These are phyloP conservation scores for Podospora tetraspora DNA, from an alignment of 495 filamentous ascomycete species.

Conservation along the genomic window DNA sequence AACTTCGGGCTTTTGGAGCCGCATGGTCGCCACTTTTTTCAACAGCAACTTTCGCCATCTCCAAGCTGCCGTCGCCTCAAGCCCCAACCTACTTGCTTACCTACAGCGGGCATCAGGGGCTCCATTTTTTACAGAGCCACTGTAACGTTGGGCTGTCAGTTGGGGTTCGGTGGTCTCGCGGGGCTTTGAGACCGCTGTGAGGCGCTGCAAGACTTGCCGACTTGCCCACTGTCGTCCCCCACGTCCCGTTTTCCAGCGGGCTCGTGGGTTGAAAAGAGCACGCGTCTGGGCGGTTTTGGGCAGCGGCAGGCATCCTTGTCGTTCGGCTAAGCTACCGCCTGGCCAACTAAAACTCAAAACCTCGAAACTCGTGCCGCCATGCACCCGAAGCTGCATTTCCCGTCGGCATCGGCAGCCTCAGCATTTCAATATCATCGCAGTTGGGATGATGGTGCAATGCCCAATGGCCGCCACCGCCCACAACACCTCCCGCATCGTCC, in stretches of 20 bases:
- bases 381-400: constrained; percentile 11
- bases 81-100: background rate
- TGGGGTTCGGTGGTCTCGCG: background rate
- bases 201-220: background rate
- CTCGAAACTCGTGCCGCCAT: constrained; percentile 31
- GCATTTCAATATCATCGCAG: constrained; percentile 18
- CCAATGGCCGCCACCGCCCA: constrained; percentile 32
- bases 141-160: background rate
- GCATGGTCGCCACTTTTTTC: background rate
- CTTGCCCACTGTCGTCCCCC: background rate
- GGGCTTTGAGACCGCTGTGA: background rate
- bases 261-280: background rate
- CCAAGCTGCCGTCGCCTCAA: background rate
- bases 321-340: constrained; percentile 31
- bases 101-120: background rate
- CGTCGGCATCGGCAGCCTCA: constrained; percentile 22
- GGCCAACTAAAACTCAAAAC: constrained; percentile 36
- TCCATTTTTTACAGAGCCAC: background rate
- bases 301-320: constrained; percentile 28
- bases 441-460: constrained; percentile 30
- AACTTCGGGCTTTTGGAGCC: background rate
- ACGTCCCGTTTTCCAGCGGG: background rate
- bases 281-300: constrained; percentile 24
- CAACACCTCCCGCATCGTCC: constrained; percentile 24
- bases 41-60: background rate